Conservation (phyloP, 139 green algal genomes). For the Haematococcus lacustris region DNA sequence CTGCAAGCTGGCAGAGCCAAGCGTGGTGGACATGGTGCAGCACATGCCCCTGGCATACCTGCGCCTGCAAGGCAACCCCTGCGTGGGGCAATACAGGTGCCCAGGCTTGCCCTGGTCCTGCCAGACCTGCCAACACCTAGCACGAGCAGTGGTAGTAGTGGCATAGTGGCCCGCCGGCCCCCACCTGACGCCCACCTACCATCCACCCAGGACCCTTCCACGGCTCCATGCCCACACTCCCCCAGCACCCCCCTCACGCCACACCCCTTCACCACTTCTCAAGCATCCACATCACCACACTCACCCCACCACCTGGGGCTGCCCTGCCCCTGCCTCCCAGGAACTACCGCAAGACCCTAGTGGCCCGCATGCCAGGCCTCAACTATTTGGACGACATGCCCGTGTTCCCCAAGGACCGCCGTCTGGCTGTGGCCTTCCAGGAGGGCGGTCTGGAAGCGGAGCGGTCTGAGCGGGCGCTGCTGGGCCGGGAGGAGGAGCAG, state of each 20-base stretch:
- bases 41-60: constrained; percentile 45
- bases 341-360: constrained; percentile 62
- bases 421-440: constrained; percentile 52
- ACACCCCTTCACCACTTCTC: too few relatives aligned
- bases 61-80: constrained; percentile 50
- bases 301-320: too few relatives aligned
- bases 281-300: too few relatives aligned
- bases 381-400: constrained; percentile 66
- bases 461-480: constrained; percentile 7
- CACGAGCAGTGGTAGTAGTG: too few relatives aligned
- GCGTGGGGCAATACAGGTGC: constrained; percentile 40
- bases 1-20: constrained; percentile 40
- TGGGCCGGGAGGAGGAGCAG: constrained; percentile 36
- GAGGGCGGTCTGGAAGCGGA: constrained; percentile 36
- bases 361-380: constrained; percentile 53
- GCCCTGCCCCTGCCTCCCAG: too few relatives aligned
- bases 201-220: too few relatives aligned
- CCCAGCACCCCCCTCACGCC: too few relatives aligned
- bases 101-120: too few relatives aligned
- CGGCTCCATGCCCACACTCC: too few relatives aligned
- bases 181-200: too few relatives aligned
- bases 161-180: too few relatives aligned
- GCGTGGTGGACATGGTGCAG: constrained; percentile 32
- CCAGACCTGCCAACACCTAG: too few relatives aligned
- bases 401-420: constrained; percentile 47